Conservation (phyloP, 139 green algal genomes). For the Mesotaenium endlicherianum region DNA sequence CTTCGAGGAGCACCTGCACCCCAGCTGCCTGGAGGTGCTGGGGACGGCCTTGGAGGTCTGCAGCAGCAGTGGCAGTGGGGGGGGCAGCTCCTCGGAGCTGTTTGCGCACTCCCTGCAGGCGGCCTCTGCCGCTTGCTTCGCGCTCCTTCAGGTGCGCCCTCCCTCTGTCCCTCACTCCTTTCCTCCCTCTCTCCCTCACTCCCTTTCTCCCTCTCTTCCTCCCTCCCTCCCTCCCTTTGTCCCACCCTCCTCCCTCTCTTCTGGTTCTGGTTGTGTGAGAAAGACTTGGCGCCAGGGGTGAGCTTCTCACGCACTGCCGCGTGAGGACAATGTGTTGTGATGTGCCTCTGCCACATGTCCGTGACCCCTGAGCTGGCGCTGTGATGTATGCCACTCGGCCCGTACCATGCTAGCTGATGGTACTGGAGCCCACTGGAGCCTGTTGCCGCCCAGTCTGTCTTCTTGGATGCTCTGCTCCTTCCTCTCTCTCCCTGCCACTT, state of each 20-base stretch:
- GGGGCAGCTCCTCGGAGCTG: background rate
- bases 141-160: background rate
- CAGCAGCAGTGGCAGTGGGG: background rate
- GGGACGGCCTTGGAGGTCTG: conserved; percentile 8
- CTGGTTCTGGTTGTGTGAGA: too few relatives aligned
- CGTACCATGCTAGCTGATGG: too few relatives aligned
- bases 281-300: too few relatives aligned
- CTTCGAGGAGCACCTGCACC: conserved; percentile 16
- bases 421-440: too few relatives aligned
- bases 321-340: too few relatives aligned
- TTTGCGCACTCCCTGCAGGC: background rate
- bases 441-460: too few relatives aligned
- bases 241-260: background rate
- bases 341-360: too few relatives aligned
- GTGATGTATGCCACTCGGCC: too few relatives aligned
- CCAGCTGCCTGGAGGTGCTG: conserved; percentile 24
- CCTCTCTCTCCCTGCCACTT: too few relatives aligned
- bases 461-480: too few relatives aligned
- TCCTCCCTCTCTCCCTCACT: background rate
- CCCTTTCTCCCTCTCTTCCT: background rate
- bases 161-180: background rate
- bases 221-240: background rate
- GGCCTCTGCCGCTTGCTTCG: background rate
- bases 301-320: too few relatives aligned
- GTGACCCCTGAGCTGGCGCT: too few relatives aligned